Conservation (phyloP, 495 filamentous ascomycete genomes). For the Penicillium canescens region DNA sequence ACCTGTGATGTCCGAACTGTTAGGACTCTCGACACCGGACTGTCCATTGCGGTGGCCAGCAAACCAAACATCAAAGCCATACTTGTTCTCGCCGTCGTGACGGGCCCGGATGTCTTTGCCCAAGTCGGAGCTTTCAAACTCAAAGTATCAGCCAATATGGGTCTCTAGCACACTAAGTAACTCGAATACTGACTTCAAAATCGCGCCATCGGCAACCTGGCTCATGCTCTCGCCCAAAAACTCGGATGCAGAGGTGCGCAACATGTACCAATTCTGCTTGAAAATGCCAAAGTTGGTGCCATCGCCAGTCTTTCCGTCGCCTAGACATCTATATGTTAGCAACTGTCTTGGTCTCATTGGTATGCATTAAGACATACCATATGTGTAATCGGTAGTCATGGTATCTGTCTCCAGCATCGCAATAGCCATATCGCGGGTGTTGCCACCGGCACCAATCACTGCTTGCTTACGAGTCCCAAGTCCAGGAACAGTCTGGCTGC, state of each 20-base stretch:
- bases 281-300: conserved; percentile 34
- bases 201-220: conserved; percentile 21
- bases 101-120: conserved; percentile 27
- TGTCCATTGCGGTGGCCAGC: conserved; percentile 29
- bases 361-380: conserved; percentile 18
- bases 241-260: conserved; percentile 28
- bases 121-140: conserved; percentile 15
- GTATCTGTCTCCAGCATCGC: conserved; percentile 44
- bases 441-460: conserved; percentile 32
- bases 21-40: conserved; percentile 21
- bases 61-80: conserved; percentile 28
- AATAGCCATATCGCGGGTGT: conserved; percentile 40
- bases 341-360: background rate
- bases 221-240: conserved; percentile 19
- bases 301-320: conserved; percentile 32
- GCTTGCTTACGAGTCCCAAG: conserved; percentile 37
- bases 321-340: conserved; percentile 13
- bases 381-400: conserved; percentile 39
- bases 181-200: conserved; percentile 25
- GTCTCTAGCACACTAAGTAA: background rate
- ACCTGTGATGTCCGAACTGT: conserved; percentile 26
- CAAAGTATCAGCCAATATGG: background rate
- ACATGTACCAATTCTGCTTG: conserved; percentile 44
- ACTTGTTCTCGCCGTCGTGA: conserved; percentile 25
- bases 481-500: conserved; percentile 29